Conservation (phyloP, 2,329 filamentous ascomycete genomes). For the Pseudogymnoascus sp. region DNA sequence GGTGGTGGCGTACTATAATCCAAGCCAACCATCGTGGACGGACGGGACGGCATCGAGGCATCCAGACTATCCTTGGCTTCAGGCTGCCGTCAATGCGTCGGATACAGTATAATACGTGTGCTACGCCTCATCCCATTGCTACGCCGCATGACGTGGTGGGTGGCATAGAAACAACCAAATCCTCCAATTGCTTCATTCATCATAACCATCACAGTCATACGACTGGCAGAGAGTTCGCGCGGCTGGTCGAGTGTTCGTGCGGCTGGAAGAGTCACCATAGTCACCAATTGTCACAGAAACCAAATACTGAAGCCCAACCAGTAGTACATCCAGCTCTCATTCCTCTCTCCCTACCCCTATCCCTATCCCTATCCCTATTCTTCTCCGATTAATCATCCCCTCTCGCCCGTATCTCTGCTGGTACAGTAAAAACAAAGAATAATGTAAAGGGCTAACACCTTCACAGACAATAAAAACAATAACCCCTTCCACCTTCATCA, state of each 20-base stretch:
- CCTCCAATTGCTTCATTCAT: neutral
- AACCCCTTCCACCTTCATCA: neutral
- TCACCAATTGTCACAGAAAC: neutral
- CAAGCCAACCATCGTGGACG: neutral
- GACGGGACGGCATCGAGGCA: neutral
- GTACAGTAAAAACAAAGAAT: slow-evolving; percentile 3
- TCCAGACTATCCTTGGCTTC: neutral
- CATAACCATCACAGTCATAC: neutral
- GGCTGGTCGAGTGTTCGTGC: neutral
- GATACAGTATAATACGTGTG: neutral
- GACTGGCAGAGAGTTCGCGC: too few relatives aligned
- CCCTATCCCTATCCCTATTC: neutral
- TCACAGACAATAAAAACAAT: slow-evolving; percentile 4
- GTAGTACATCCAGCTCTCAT: neutral
- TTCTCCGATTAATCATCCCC: neutral
- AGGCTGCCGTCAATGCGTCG: neutral
- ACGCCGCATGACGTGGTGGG: neutral
- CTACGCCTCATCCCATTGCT: neutral
- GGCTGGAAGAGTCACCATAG: neutral
- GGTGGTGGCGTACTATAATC: neutral
- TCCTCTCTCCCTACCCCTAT: neutral
- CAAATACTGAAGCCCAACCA: neutral
- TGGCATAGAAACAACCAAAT: neutral
- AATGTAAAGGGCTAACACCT: slow-evolving; percentile 7
- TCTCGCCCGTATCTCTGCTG: neutral